A percentile compares a stretch with the other conserved stretches of the same genome.
phyloP scores from a whole-genome alignment of 1,284 basidiomycete genomes.

The Bondarzewia mesenterica region DNA sequence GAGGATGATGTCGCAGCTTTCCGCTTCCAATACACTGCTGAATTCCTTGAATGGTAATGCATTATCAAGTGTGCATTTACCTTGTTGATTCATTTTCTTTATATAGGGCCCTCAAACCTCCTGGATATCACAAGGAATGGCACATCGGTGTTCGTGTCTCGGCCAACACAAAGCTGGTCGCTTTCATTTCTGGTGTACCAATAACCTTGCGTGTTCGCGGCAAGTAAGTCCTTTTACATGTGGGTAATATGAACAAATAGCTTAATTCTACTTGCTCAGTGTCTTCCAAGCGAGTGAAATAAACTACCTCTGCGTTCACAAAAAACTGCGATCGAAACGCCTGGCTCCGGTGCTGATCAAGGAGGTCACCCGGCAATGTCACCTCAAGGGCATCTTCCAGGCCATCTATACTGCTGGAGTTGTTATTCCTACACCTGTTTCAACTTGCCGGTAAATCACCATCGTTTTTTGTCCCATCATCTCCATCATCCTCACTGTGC shows the following conservation, averaged over 20 bases:
- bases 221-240: constrained; percentile 45
- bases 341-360: constrained; percentile 97
- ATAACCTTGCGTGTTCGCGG: constrained; percentile 73
- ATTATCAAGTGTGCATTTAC: constrained; percentile 1
- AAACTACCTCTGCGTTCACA: constrained; percentile 98
- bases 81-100: background rate
- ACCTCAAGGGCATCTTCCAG: constrained; percentile 90
- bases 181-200: constrained; percentile 96
- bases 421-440: constrained; percentile 84
- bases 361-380: constrained; percentile 91
- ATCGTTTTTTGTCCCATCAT: background rate
- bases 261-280: constrained; percentile 30
- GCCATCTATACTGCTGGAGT: constrained; percentile 96
- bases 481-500: background rate
- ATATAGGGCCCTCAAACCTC: constrained; percentile 88
- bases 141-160: constrained; percentile 92
- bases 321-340: constrained; percentile 93
- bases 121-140: constrained; percentile 92
- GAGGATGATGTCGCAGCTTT: constrained; percentile 96
- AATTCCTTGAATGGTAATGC: constrained; percentile 86
- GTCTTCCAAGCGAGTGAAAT: constrained; percentile 78
- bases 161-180: constrained; percentile 90
- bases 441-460: constrained; percentile 62
- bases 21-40: constrained; percentile 92
- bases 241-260: background rate